A percentile compares a stretch with the other conserved stretches of the same genome.
Conservation (phyloP, 495 filamentous ascomycete species). For the Neurospora sp. region DNA sequence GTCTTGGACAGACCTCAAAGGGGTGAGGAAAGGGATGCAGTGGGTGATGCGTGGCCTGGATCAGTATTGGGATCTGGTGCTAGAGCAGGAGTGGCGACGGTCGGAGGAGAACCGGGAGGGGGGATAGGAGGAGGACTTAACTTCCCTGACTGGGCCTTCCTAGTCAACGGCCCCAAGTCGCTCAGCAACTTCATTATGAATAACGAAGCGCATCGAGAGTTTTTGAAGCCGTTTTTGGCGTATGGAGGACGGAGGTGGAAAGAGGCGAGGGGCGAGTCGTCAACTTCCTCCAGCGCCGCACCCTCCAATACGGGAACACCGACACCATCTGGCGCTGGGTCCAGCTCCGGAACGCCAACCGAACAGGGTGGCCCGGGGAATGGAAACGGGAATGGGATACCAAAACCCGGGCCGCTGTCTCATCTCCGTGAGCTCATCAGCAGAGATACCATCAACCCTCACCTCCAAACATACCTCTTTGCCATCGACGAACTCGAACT, state of each 20-base stretch:
- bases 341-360: not conserved
- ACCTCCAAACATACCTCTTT: slow-evolving; percentile 11
- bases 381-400: not conserved
- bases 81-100: too few relatives aligned
- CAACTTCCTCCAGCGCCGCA: not conserved
- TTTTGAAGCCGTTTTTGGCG: slow-evolving; percentile 15
- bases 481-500: slow-evolving; percentile 25
- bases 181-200: slow-evolving; percentile 14
- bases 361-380: not conserved
- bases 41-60: too few relatives aligned
- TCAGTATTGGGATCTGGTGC: not conserved
- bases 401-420: not conserved
- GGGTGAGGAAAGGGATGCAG: not conserved
- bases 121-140: not conserved
- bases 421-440: slow-evolving; percentile 8
- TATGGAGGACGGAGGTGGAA: slow-evolving; percentile 18
- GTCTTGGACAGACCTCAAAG: not conserved
- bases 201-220: slow-evolving; percentile 7
- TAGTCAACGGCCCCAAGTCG: slow-evolving; percentile 21
- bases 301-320: not conserved
- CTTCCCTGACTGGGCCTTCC: slow-evolving; percentile 28
- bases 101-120: not conserved
- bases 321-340: not conserved
- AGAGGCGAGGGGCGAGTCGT: slow-evolving; percentile 3
- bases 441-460: not conserved